Evolutionary conservation across 1,139 yeast genomes (phyloP), one percentile per base, ranked within the genome.

Genomic region (Blastobotrys apis): DNA sequence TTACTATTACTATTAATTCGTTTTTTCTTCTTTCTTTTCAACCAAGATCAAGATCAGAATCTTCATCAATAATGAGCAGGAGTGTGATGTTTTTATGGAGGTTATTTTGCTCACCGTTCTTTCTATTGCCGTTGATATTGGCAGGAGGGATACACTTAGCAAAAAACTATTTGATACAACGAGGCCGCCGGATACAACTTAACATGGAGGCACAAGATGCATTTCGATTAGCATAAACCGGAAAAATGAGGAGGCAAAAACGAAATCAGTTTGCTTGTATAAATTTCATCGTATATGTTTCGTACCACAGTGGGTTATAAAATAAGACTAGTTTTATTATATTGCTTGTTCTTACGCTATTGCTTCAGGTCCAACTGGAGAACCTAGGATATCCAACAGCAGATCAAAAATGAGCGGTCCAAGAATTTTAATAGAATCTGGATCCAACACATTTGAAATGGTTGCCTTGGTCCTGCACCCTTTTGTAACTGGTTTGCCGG

Each of bases 381-480:
- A 4, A 2, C 30, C 22, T 4, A 39, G 15, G 9, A 44, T 23
- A 16, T 22, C 30, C 16, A 17, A 9, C 13, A 44, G 36, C 9
- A 25, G 20, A 13, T 21, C 26, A n/a, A 27, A 37, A n/a, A 40
- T 29, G 21, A 15, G 12, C 12, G 33, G 33, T n/a, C 44, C 44
- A 29, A 44, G 27, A 1, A 33, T 31, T 16, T 27, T 10, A n/a
- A 40, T 22, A 1, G 47, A 31, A 16, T 35, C 44, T 10, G 39
- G 25, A 15, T 33, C 39, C 13, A 40, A 25, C 9, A 22, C 35
- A n/a, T 23, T 40, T 10, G 35, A 27, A 2, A 32, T 53, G 38
- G 42, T 41, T 48, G 56, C 60, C 27, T 50, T 44, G 15, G 63
- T 53, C n/a, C 56, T 53, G 16, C 66, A 64, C 31, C 47, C 41